phyloP scores from a whole-genome alignment of 768 basidiomycete genomes.

The Tulasnella sp. region DNA sequence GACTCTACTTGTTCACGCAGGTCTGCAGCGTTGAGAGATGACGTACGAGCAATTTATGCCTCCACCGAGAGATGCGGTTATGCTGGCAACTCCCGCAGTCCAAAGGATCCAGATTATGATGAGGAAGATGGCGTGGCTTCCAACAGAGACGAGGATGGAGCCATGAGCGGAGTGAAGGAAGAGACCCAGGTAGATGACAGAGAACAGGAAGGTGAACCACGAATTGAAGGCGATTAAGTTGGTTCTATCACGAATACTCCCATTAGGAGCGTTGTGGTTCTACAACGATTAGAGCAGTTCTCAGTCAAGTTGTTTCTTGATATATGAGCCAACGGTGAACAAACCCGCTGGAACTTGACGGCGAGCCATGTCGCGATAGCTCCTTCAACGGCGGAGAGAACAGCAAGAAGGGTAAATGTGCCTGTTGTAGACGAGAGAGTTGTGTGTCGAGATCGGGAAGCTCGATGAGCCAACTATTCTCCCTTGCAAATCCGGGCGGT shows the following conservation, averaged over 20 bases:
- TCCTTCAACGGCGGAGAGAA: conserved; percentile 44
- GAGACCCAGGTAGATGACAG: conserved; percentile 37
- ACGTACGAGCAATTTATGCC: conserved; percentile 57
- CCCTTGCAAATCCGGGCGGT: too few species aligned
- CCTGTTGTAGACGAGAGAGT: too few species aligned
- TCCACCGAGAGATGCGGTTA: conserved; percentile 56
- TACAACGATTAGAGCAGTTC: too few species aligned
- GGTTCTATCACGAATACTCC: conserved; percentile 46
- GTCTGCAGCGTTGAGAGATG: too few species aligned
- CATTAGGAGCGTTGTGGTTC: conserved; percentile 39
- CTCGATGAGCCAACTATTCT: too few species aligned
- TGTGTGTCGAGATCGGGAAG: too few species aligned
- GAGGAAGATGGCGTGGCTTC: conserved; percentile 50
- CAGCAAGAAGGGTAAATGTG: conserved; percentile 42
- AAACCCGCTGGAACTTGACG: conserved; percentile 39
- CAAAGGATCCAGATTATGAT: conserved; percentile 66
- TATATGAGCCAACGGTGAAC: not conserved
- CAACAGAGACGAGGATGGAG: conserved; percentile 47
- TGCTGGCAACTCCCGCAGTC: conserved; percentile 58
- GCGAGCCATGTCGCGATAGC: conserved; percentile 63
- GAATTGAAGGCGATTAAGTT: conserved; percentile 60
- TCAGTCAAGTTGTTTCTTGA: not conserved
- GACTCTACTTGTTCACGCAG: too few species aligned
- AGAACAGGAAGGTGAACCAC: conserved; percentile 54
- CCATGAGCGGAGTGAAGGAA: conserved; percentile 39